Evolutionary conservation across 1,284 basidiomycete genomes (phyloP).

Genomic region (Rhodotorula sp.): DNA sequence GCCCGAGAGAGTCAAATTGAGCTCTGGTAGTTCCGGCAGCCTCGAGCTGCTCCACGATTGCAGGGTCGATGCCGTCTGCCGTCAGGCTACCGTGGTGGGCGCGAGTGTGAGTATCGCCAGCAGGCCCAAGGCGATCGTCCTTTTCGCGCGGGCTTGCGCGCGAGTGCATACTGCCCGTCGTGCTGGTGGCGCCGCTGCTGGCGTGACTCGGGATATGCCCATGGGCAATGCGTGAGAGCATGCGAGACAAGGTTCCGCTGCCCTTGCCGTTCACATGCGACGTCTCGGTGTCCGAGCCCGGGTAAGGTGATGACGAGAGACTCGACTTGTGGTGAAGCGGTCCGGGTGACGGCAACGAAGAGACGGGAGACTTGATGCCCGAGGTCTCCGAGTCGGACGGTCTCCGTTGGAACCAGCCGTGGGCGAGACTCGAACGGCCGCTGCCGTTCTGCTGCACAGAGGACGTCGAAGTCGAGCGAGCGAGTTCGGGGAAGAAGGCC

Average conservation of each 20-base stretch:
- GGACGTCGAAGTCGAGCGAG: slow-evolving; percentile 31
- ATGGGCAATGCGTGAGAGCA: slow-evolving; percentile 30
- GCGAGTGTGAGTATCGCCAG: background rate
- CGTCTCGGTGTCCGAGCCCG: slow-evolving; percentile 13
- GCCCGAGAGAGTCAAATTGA: slow-evolving; percentile 31
- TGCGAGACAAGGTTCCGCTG: slow-evolving; percentile 26
- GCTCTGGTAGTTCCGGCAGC: slow-evolving; percentile 12
- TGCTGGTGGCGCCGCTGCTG: background rate
- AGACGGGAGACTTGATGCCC: background rate
- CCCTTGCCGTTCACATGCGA: slow-evolving; percentile 1
- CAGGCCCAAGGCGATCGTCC: background rate
- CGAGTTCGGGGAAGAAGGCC: slow-evolving; percentile 24
- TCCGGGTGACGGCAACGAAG: slow-evolving; percentile 5
- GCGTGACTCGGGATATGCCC: slow-evolving; percentile 3
- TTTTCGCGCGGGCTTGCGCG: background rate
- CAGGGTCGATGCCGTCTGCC: background rate
- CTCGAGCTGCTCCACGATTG: slow-evolving; percentile 27
- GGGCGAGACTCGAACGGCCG: background rate
- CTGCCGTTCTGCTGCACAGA: slow-evolving; percentile 6
- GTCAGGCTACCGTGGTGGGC: background rate
- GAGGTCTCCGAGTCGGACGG: slow-evolving; percentile 10
- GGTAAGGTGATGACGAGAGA: background rate
- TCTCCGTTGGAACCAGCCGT: slow-evolving; percentile 22
- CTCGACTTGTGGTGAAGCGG: background rate
- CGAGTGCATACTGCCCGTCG: slow-evolving; percentile 2